These are phyloP conservation scores for Rhynchosporium agropyri DNA, from an alignment of 2,329 filamentous ascomycete species.

Conservation along the genomic window DNA sequence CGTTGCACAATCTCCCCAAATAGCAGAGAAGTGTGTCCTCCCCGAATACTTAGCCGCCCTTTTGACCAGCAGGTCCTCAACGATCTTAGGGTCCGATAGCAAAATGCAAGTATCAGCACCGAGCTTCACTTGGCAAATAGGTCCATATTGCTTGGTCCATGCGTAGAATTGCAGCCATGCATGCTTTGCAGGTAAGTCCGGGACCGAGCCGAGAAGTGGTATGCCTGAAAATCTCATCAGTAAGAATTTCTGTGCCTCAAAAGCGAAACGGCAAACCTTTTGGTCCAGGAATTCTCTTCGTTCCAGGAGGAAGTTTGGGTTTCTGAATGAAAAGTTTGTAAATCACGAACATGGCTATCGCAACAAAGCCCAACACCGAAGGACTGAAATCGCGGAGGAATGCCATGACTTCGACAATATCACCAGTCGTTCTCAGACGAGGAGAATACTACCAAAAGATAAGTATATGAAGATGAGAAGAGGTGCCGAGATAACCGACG, in stretches of 20 bases:
- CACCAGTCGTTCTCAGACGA: not conserved
- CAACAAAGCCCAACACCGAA: slow-evolving; percentile 6
- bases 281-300: slow-evolving; percentile 24
- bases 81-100: slow-evolving; percentile 46
- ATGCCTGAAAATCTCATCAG: slow-evolving; percentile 16
- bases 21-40: slow-evolving; percentile 21
- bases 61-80: slow-evolving; percentile 48
- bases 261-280: slow-evolving; percentile 16
- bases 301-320: slow-evolving; percentile 21
- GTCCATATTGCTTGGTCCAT: slow-evolving; percentile 44
- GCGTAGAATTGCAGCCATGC: slow-evolving; percentile 48
- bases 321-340: slow-evolving; percentile 15
- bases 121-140: slow-evolving; percentile 50
- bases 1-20: slow-evolving; percentile 20
- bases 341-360: slow-evolving; percentile 8
- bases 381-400: slow-evolving; percentile 1
- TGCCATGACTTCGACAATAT: not conserved
- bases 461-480: slow-evolving; percentile 5
- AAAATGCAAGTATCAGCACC: slow-evolving; percentile 46
- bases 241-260: not conserved
- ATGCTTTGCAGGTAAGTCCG: slow-evolving; percentile 32
- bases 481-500: not conserved
- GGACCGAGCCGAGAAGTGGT: slow-evolving; percentile 28
- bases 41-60: slow-evolving; percentile 45
- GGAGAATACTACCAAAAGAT: not conserved